Evolutionary conservation across 768 basidiomycete genomes (phyloP).

Genomic region (Mycena galericulata): DNA sequence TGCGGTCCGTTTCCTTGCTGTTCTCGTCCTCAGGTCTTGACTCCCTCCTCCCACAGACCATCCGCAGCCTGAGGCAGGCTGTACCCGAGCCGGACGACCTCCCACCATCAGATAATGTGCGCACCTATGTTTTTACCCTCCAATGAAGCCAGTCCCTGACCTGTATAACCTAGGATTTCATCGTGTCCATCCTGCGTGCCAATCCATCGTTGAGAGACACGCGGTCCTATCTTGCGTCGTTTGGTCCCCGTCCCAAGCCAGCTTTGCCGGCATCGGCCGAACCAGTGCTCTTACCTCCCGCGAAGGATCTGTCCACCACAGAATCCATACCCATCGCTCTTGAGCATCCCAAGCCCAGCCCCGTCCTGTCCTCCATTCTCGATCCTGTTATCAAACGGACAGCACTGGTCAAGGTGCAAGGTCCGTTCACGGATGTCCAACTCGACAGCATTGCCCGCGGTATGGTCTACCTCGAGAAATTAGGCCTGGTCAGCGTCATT

Average conservation of each 20-base stretch:
- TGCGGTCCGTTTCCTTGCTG: constrained; percentile 56
- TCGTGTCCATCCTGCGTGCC: constrained; percentile 92
- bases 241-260: constrained; percentile 73
- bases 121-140: constrained; percentile 30
- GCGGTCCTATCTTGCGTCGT: constrained; percentile 90
- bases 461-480: constrained; percentile 94
- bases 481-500: constrained; percentile 95
- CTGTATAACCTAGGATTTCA: constrained; percentile 80
- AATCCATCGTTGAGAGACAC: constrained; percentile 94
- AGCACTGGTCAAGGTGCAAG: constrained; percentile 96
- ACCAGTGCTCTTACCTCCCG: constrained; percentile 41
- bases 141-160: not conserved
- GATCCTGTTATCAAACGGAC: constrained; percentile 88
- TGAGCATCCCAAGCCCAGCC: constrained; percentile 58
- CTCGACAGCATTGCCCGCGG: constrained; percentile 94
- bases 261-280: constrained; percentile 43
- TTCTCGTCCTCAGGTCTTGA: constrained; percentile 25
- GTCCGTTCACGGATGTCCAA: constrained; percentile 93
- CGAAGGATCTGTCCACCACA: constrained; percentile 40
- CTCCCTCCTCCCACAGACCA: constrained; percentile 50
- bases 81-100: constrained; percentile 51
- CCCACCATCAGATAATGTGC: constrained; percentile 64
- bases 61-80: constrained; percentile 52
- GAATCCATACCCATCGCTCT: constrained; percentile 50
- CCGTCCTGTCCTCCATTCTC: constrained; percentile 79